Conservation (phyloP, 2,329 filamentous ascomycete genomes). For the Hawksworthiomyces lignivorus region DNA sequence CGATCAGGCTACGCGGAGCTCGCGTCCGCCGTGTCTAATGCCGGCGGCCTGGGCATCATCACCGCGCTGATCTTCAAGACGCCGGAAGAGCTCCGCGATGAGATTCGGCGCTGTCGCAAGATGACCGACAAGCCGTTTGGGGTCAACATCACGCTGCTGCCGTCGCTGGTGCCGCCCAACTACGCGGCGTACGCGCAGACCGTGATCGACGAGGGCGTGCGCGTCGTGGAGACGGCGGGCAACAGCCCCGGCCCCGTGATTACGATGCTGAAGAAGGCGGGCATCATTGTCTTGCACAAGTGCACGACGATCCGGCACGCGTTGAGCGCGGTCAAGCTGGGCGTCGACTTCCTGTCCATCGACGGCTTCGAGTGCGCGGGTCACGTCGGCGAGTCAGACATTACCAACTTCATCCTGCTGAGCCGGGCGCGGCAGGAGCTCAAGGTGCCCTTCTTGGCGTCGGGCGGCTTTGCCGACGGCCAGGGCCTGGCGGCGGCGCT, state of each 20-base stretch:
- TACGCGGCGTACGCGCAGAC: conserved; percentile 88
- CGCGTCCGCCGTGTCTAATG: conserved; percentile 68
- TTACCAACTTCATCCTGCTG: conserved; percentile 85
- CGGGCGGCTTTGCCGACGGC: conserved; percentile 91
- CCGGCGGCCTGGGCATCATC: conserved; percentile 75
- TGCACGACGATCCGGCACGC: conserved; percentile 96
- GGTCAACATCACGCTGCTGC: conserved; percentile 92
- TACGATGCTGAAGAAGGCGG: conserved; percentile 71
- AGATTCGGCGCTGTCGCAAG: conserved; percentile 78
- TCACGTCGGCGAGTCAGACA: conserved; percentile 80
- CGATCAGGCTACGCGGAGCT: conserved; percentile 73
- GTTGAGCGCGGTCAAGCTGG: conserved; percentile 82
- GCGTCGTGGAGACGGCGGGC: conserved; percentile 58
- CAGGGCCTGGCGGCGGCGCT: conserved; percentile 87
- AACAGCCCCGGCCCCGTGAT: conserved; percentile 80
- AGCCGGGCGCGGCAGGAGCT: conserved; percentile 77
- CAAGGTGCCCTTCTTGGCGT: conserved; percentile 85
- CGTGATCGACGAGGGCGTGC: conserved; percentile 86
- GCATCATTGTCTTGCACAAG: conserved; percentile 82
- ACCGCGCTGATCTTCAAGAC: conserved; percentile 88
- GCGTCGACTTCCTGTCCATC: conserved; percentile 93
- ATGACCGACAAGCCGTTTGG: conserved; percentile 78
- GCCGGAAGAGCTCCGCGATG: conserved; percentile 83
- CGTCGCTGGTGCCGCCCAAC: conserved; percentile 81
- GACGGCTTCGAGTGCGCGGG: conserved; percentile 97